Percentiles rank a stretch among this genome's conserved stretches.
Conservation (phyloP, 73 alveolate species). For the Paramecium tetraurelia region DNA sequence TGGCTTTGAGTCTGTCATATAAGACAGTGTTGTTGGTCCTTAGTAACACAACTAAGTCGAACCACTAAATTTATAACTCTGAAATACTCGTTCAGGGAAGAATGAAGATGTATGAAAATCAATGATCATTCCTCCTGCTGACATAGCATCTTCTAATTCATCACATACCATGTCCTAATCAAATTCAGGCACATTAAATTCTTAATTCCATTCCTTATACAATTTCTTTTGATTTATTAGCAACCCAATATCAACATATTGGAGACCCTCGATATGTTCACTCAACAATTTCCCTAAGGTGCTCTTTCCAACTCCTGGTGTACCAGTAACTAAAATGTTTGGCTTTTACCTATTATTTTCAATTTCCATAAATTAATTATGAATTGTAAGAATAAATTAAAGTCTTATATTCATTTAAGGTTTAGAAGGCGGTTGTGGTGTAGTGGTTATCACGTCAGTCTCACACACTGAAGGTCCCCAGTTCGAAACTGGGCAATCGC, state of each 20-base stretch:
- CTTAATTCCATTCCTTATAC: slow-evolving; percentile 93
- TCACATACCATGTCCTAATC: slow-evolving; percentile 97
- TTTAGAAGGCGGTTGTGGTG: slow-evolving; percentile 51
- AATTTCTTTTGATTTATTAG: slow-evolving; percentile 86
- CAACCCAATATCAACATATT: slow-evolving; percentile 88
- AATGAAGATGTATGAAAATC: slow-evolving; percentile 96
- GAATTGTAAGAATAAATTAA: background rate
- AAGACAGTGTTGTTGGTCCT: slow-evolving; percentile 91
- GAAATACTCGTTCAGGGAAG: slow-evolving; percentile 84
- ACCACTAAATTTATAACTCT: slow-evolving; percentile 67
- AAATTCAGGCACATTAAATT: slow-evolving; percentile 94
- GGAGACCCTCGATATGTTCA: slow-evolving; percentile 77
- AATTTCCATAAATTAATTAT: slow-evolving; percentile 34
- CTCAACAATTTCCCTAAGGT: slow-evolving; percentile 88
- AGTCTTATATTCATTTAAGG: background rate
- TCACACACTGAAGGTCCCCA: slow-evolving; percentile 62
- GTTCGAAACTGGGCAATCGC: slow-evolving; percentile 61
- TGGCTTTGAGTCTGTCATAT: slow-evolving; percentile 91
- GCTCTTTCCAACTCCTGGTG: slow-evolving; percentile 99
- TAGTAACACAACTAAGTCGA: slow-evolving; percentile 87
- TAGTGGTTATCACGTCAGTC: slow-evolving; percentile 61
- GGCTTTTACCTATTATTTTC: slow-evolving; percentile 65
- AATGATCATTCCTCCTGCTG: slow-evolving; percentile 87
- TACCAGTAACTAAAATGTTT: slow-evolving; percentile 95
- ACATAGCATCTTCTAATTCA: slow-evolving; percentile 73